Evolutionary conservation across 306 rosid species (phyloP).

Genomic region (Cicer cuneatum): DNA sequence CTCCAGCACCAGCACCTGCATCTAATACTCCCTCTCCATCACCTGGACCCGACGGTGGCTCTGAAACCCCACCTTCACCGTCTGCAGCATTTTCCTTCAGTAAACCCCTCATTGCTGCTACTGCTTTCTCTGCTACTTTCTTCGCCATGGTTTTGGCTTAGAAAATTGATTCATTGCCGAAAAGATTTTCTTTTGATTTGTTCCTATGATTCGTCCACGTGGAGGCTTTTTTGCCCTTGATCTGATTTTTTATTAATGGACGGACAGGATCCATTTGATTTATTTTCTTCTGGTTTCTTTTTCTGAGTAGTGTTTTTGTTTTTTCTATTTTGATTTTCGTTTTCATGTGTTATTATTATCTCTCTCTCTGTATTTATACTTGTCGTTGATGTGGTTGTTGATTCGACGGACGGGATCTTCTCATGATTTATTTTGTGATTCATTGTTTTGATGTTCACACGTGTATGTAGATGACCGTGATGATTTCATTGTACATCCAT

Average conservation of each 20-base stretch:
- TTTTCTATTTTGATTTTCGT: neutral
- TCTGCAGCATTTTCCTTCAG: constrained; percentile 53
- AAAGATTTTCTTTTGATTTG: neutral
- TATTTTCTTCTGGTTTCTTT: constrained; percentile 30
- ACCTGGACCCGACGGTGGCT: neutral
- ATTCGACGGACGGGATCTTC: constrained; percentile 21
- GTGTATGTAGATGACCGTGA: constrained; percentile 68
- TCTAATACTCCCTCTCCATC: neutral
- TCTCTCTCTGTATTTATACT: constrained; percentile 16
- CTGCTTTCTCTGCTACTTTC: constrained; percentile 70
- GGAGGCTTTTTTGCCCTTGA: constrained; percentile 47
- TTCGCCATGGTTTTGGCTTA: constrained; percentile 71
- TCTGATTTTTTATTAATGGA: constrained; percentile 53
- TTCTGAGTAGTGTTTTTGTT: constrained; percentile 35
- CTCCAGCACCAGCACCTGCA: constrained; percentile 40
- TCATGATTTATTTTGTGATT: constrained; percentile 54
- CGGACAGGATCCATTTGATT: constrained; percentile 65
- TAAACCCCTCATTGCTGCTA: constrained; percentile 57
- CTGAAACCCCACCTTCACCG: constrained; percentile 26
- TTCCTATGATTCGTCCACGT: constrained; percentile 41
- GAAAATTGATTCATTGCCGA: neutral
- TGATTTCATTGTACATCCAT: constrained; percentile 67
- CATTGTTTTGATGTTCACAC: constrained; percentile 59
- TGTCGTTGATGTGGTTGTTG: constrained; percentile 49
- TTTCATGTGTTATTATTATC: constrained; percentile 15